Percentiles rank a stretch among this genome's conserved stretches.
Evolutionary conservation across 805 yeast genomes (phyloP).

Genomic region (Suhomyces sp.): DNA sequence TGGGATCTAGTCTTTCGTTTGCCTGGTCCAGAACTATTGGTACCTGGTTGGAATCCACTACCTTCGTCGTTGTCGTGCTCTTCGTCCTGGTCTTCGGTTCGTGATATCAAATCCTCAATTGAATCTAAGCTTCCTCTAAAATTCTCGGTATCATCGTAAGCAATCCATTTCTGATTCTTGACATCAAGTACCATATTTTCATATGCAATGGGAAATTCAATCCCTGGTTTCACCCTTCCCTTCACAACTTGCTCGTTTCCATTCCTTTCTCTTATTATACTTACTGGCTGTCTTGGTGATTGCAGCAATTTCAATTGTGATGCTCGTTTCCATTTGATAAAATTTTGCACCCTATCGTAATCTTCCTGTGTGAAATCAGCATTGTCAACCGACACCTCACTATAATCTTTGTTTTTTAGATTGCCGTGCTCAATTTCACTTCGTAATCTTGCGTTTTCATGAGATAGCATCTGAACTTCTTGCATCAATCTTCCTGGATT

Average conservation of each 20-base stretch:
- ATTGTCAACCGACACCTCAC: slow-evolving; percentile 20
- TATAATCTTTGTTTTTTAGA: slow-evolving; percentile 6
- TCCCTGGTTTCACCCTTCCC: slow-evolving; percentile 38
- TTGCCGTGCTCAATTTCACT: slow-evolving; percentile 8
- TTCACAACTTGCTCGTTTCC: slow-evolving; percentile 12
- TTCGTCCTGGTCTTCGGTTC: slow-evolving; percentile 10
- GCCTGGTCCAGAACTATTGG: neutral
- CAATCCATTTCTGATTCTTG: slow-evolving; percentile 21
- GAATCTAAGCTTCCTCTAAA: slow-evolving; percentile 33
- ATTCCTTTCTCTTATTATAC: slow-evolving; percentile 10
- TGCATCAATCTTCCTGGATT: slow-evolving; percentile 6
- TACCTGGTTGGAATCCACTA: neutral
- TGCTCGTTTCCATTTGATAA: slow-evolving; percentile 37
- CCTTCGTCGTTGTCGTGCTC: slow-evolving; percentile 9
- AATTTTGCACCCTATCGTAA: slow-evolving; percentile 16
- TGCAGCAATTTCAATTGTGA: slow-evolving; percentile 33
- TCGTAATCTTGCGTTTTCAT: slow-evolving; percentile 14
- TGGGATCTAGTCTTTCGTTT: neutral
- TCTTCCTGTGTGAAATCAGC: slow-evolving; percentile 21
- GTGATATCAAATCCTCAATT: slow-evolving; percentile 35
- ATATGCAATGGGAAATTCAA: slow-evolving; percentile 32
- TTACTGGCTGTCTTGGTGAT: slow-evolving; percentile 9
- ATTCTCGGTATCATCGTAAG: slow-evolving; percentile 22
- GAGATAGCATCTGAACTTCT: slow-evolving; percentile 16
- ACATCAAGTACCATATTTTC: slow-evolving; percentile 28